Conservation (phyloP, 2,329 filamentous ascomycete species). For the Fusarium virguliforme region DNA sequence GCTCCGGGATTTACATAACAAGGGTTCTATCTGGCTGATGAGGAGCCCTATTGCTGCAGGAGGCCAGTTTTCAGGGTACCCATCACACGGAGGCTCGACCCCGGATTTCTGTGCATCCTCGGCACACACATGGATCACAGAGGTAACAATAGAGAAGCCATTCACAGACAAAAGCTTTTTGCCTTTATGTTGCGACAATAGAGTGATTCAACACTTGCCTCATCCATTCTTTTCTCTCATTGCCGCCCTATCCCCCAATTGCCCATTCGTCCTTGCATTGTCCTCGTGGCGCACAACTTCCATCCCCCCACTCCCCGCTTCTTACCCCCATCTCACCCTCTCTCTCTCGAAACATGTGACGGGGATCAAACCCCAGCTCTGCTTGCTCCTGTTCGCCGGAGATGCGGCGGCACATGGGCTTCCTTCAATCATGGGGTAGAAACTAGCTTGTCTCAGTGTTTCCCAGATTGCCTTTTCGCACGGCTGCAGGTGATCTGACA, state of each 20-base stretch:
- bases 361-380: conserved; percentile 19
- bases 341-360: conserved; percentile 26
- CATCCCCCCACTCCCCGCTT: neutral
- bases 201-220: conserved; percentile 11
- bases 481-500: conserved; percentile 38
- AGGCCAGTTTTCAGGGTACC: conserved; percentile 7
- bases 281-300: conserved; percentile 37
- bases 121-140: conserved; percentile 12
- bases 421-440: conserved; percentile 42
- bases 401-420: conserved; percentile 37
- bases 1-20: conserved; percentile 32
- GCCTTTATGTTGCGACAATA: neutral
- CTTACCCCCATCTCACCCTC: neutral
- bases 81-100: conserved; percentile 25
- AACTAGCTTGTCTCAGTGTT: conserved; percentile 34
- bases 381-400: conserved; percentile 3
- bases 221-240: neutral
- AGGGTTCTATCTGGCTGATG: neutral
- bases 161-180: neutral
- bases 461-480: conserved; percentile 23
- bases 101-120: conserved; percentile 40
- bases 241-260: conserved; percentile 11
- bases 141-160: neutral
- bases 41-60: conserved; percentile 23
- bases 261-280: conserved; percentile 20